These are phyloP conservation scores for Neurospora crassa DNA, from an alignment of 2,329 filamentous ascomycete genomes.

Conservation along the genomic window DNA sequence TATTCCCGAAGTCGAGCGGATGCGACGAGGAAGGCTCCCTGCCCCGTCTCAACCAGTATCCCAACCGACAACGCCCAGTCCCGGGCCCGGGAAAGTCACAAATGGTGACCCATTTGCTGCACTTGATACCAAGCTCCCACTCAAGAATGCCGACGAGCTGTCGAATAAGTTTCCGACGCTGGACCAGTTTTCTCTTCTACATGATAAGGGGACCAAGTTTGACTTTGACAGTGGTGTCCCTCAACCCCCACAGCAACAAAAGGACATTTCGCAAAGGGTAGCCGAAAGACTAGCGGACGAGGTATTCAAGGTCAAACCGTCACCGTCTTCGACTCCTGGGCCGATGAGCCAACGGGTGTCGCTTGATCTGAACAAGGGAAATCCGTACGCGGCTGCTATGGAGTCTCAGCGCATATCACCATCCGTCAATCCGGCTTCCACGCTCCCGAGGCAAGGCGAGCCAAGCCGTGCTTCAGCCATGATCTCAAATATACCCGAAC, in stretches of 20 bases:
- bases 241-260: conserved; percentile 36
- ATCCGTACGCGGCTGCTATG: conserved; percentile 17
- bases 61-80: conserved; percentile 44
- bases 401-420: conserved; percentile 25
- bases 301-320: conserved; percentile 53
- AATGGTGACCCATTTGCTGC: conserved; percentile 82
- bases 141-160: conserved; percentile 62
- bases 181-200: conserved; percentile 84
- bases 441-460: conserved; percentile 32
- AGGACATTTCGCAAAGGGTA: conserved; percentile 54
- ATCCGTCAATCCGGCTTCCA: conserved; percentile 29
- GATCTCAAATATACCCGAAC: conserved; percentile 52
- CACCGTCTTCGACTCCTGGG: conserved; percentile 16
- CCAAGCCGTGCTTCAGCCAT: conserved; percentile 55
- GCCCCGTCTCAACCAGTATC: conserved; percentile 28
- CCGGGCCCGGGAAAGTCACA: conserved; percentile 60
- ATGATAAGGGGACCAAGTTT: conserved; percentile 76
- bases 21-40: conserved; percentile 75
- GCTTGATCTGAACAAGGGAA: conserved; percentile 22
- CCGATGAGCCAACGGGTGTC: conserved; percentile 22
- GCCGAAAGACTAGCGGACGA: conserved; percentile 69
- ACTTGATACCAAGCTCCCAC: conserved; percentile 57
- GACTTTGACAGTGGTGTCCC: conserved; percentile 60
- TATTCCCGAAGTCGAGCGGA: conserved; percentile 85
- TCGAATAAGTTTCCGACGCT: conserved; percentile 80